Percentiles rank a stretch among this genome's conserved stretches.
These are phyloP conservation scores for Schrenkiella parvula DNA, from an alignment of 345 rosid species.

Conservation along the genomic window DNA sequence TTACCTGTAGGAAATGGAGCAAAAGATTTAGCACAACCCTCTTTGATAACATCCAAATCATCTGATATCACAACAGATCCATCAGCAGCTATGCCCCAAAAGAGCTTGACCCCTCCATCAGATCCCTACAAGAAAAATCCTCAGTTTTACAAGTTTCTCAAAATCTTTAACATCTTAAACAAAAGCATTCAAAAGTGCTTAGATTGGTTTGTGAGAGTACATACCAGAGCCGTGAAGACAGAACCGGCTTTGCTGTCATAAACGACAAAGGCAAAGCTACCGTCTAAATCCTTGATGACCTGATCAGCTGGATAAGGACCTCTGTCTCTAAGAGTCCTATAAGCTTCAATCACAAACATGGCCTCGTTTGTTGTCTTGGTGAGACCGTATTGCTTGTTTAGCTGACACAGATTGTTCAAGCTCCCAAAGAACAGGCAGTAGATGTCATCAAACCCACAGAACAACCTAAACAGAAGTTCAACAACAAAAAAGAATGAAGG, in stretches of 20 bases:
- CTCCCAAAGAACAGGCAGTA: conserved; percentile 80
- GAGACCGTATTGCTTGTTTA: conserved; percentile 77
- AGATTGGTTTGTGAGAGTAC: neutral
- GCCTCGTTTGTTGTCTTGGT: conserved; percentile 75
- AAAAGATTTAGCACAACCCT: conserved; percentile 90
- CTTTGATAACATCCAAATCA: conserved; percentile 72
- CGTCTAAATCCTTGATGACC: conserved; percentile 88
- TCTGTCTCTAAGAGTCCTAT: conserved; percentile 80
- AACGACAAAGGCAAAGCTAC: conserved; percentile 86
- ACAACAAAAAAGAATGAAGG: neutral
- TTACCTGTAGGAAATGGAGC: conserved; percentile 83
- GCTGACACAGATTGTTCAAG: conserved; percentile 61
- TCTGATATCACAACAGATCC: conserved; percentile 89
- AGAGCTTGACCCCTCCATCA: conserved; percentile 73
- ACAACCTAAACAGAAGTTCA: conserved; percentile 30
- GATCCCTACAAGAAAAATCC: conserved; percentile 53
- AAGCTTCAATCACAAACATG: conserved; percentile 79
- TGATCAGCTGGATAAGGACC: conserved; percentile 97
- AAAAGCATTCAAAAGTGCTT: neutral
- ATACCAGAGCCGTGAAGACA: conserved; percentile 92
- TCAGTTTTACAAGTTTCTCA: neutral
- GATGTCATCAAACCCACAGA: conserved; percentile 76
- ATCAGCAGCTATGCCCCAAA: conserved; percentile 92
- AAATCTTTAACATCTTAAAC: neutral
- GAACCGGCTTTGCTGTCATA: conserved; percentile 74